Base-by-base conservation (phyloP, 371 early-diverging fungal genomes). In the Haplosporangium sp. region DNA sequence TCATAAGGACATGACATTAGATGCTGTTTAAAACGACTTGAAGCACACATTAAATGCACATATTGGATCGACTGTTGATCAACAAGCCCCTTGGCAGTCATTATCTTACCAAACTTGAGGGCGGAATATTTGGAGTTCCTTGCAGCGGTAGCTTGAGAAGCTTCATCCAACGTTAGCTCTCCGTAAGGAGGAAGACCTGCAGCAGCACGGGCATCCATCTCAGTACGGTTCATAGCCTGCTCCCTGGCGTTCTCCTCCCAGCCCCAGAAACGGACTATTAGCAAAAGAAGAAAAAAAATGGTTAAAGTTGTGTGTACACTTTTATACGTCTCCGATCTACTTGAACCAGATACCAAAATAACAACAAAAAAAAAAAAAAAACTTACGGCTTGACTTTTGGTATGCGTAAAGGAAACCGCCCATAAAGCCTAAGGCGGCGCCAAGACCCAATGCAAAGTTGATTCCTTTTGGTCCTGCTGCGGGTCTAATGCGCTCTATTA, bases 241-340 rank as follows among this genome's bases (percentile, higher is more conserved):
- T 98, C 98, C 55, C 88, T 85, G 46, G 85, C 82, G 83, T 98
- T 98, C 82, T 97, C 97, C 36, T 82, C 85, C 90, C 94, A 93
- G 23, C 98, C 98, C 94, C 94, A 95, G 90, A 97, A 98, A 69
- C 98, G 92, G 73, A 91, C 94, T 94, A 83, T 38, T 42, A 11
- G 52, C 8, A 55, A 53, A 16, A 29, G 23, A 51, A 21, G 64
- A 60, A 46, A 18, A 58, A 18, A 51, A n/a, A 46, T 16, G 41
- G 18, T 29, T 29, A 29, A 29, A 29, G 4, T 29, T 29, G 29
- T 29, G 29, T 29, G 29, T 4, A 29, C 29, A 29, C 29, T 56
- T 21, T 43, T 21, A 45, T 3, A 5, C 45, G 53, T 46, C 16
- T 66, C 40, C 11, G 29, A 4, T 40, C 13, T 21, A 16, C 41